Evolutionary conservation across 257 asterid genomes (phyloP).

Genomic region (Galeopsis tetrahit): DNA sequence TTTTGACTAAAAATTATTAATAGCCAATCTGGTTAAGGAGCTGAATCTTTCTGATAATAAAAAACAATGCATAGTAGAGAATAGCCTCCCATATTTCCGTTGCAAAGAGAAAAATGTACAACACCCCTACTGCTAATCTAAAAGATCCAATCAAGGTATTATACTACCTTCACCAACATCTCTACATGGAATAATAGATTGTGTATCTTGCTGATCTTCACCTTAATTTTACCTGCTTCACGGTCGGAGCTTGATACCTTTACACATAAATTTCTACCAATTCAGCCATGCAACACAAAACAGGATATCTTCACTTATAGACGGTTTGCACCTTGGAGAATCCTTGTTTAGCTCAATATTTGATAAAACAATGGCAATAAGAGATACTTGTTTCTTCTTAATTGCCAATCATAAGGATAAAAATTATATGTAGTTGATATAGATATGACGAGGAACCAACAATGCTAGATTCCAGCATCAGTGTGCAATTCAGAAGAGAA

Average conservation of each 20-base stretch:
- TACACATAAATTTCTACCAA: constrained; percentile 10
- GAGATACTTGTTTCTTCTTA: too few relatives aligned
- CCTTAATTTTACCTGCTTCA: constrained; percentile 16
- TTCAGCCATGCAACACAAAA: constrained; percentile 1
- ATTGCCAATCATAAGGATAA: too few relatives aligned
- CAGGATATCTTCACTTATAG: not conserved
- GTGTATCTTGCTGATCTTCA: constrained; percentile 30
- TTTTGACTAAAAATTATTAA: not conserved
- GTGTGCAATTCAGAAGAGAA: too few relatives aligned
- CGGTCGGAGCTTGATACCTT: constrained; percentile 41
- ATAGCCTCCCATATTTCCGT: not conserved
- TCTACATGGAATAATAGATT: constrained; percentile 12
- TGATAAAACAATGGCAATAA: constrained; percentile 56
- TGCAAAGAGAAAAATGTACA: not conserved
- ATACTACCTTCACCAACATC: constrained; percentile 45
- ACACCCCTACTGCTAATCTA: constrained; percentile 2
- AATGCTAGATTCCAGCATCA: too few relatives aligned
- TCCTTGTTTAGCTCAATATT: constrained; percentile 50
- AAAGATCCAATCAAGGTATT: not conserved
- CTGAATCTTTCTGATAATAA: not conserved
- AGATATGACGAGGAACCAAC: too few relatives aligned
- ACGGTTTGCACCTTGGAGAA: constrained; percentile 51
- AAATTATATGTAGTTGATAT: too few relatives aligned
- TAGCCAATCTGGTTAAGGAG: not conserved
- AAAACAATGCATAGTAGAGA: not conserved